phyloP scores from a whole-genome alignment of 164 flowering plant genomes.

The Vitis rotundifolia region DNA sequence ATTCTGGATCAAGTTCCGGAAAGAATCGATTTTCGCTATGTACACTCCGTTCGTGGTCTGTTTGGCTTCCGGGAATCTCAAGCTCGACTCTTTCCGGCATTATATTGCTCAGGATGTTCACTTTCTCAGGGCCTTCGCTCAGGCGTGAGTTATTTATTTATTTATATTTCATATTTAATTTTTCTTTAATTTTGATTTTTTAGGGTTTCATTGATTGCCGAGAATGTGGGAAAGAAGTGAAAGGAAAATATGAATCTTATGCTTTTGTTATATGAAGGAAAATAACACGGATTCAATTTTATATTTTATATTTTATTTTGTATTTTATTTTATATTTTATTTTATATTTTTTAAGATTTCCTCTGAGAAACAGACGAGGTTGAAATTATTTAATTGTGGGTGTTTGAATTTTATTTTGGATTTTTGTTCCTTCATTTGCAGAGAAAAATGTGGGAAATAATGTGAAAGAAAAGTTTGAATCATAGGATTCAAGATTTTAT shows the following conservation, averaged over 20 bases:
- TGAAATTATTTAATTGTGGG: background rate
- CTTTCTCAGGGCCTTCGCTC: constrained; percentile 75
- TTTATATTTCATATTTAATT: constrained; percentile 1
- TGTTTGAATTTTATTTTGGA: background rate
- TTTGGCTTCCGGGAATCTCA: constrained; percentile 71
- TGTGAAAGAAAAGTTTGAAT: background rate
- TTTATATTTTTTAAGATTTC: too few species aligned
- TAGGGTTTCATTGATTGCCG: background rate
- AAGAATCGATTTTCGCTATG: too few species aligned
- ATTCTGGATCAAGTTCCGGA: too few species aligned
- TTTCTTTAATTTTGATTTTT: background rate
- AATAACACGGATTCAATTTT: too few species aligned
- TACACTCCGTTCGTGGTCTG: constrained; percentile 73
- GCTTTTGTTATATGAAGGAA: background rate
- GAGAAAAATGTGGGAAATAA: background rate
- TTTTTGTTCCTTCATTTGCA: background rate
- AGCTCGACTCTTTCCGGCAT: constrained; percentile 60
- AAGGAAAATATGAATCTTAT: background rate
- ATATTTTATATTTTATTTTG: background rate
- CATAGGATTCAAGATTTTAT: constrained; percentile 4
- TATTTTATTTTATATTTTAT: background rate
- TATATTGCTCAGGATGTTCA: constrained; percentile 78
- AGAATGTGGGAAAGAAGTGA: constrained; percentile 2
- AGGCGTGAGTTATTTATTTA: constrained; percentile 57
- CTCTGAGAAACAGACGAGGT: background rate